These are phyloP conservation scores for Talaromyces adpressus DNA, from an alignment of 495 filamentous ascomycete genomes.

Conservation along the genomic window DNA sequence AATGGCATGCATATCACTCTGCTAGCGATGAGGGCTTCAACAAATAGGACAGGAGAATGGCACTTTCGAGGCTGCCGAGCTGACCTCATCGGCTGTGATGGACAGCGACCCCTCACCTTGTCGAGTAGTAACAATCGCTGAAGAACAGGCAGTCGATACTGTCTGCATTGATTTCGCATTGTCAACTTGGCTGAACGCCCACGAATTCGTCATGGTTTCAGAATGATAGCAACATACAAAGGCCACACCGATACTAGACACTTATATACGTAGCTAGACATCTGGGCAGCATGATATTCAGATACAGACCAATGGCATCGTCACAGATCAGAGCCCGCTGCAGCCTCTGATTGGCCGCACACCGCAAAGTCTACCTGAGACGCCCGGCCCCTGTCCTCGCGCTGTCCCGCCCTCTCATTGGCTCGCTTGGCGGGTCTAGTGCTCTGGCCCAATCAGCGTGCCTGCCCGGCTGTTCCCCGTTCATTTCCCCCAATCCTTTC, in stretches of 20 bases:
- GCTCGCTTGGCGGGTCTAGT: conserved; percentile 1
- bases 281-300: not conserved
- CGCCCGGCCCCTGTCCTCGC: conserved; percentile 3
- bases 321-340: not conserved
- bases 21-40: not conserved
- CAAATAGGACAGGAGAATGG: not conserved
- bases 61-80: not conserved
- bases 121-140: not conserved
- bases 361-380: conserved; percentile 2
- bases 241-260: no score
- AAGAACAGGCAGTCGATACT: not conserved
- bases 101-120: not conserved
- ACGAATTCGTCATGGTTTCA: not conserved
- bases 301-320: not conserved
- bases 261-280: no score
- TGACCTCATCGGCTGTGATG: not conserved
- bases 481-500: conserved; percentile 10
- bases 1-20: not conserved
- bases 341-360: not conserved
- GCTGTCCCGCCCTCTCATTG: not conserved
- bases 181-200: not conserved
- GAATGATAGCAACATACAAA: conserved; percentile 8
- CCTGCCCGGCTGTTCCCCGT: not conserved
- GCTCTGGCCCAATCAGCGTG: not conserved
- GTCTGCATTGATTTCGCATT: not conserved